Evolutionary conservation across 108 stramenopile species (phyloP).

Genomic region (Pseudonitzschia multiseries): DNA sequence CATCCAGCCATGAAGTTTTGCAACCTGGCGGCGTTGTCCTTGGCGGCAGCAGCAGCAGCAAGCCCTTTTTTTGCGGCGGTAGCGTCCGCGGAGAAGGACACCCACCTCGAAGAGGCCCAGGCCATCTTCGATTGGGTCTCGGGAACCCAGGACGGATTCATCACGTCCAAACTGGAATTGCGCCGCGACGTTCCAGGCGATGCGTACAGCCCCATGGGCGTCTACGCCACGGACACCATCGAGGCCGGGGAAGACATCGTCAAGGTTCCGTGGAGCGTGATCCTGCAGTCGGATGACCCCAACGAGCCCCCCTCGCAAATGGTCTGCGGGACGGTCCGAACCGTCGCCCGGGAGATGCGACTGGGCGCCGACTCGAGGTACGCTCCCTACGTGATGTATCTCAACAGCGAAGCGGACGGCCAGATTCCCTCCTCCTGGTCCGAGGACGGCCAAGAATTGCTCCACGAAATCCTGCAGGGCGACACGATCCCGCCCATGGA

Average conservation of each 20-base stretch:
- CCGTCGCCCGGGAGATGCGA: conserved; percentile 19
- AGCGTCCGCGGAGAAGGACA: conserved; percentile 1
- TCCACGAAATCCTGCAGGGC: conserved; percentile 32
- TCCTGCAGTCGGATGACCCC: conserved; percentile 1
- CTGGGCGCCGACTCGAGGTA: conserved; percentile 29
- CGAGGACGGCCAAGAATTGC: conserved; percentile 36
- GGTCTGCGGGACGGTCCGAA: conserved; percentile 30
- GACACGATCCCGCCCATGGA: conserved; percentile 13
- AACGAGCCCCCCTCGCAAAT: conserved; percentile 6
- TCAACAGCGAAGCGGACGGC: conserved; percentile 30
- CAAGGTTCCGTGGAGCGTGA: conserved; percentile 11
- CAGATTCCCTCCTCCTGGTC: conserved; percentile 55
- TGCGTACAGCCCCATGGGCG: conserved; percentile 39
- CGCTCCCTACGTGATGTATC: conserved; percentile 70
- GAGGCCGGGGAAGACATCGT: conserved; percentile 2
- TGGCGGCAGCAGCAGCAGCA: not conserved
- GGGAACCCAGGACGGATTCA: conserved; percentile 23
- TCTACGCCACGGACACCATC: conserved; percentile 9
- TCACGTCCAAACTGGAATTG: conserved; percentile 35
- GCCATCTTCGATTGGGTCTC: conserved; percentile 16
- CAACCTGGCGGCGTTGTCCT: not conserved
- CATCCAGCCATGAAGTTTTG: conserved; percentile 5
- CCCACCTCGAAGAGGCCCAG: conserved; percentile 8
- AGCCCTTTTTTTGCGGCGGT: not conserved
- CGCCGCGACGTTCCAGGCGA: conserved; percentile 26